Base-by-base conservation (phyloP, 371 early-diverging fungal species). In the Mucor sp. region DNA sequence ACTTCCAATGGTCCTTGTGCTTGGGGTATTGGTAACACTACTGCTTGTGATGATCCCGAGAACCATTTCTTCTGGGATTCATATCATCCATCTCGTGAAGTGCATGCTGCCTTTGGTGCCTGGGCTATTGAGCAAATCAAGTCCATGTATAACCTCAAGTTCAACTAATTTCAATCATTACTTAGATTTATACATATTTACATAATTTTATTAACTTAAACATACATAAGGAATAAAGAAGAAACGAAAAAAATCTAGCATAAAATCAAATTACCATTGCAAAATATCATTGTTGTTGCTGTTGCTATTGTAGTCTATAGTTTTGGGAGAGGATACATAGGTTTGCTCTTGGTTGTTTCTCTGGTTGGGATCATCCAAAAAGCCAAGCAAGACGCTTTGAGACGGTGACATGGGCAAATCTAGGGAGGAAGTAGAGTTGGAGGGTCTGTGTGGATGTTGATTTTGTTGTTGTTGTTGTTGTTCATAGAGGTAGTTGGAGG, bases 1-100 rank as follows among this genome's bases (percentile, higher is more conserved):
- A 74, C 68, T 17, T 55, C 47, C 25, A 71, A 74, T 44, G 71
- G 74, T 37, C 71, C 75, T 64, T 75, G 75, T 28, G 50, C 61
- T 41, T 63, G 66, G 57, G 75, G 72, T 41, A 66, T 72, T 59
- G 75, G 69, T 58, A 72, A 75, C 30, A 64, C 60, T 8, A 41
- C 59, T 32, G 62, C 39, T 9, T 75, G 75, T 50, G 19, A 32
- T 37, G 75, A 75, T 12, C 69, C 65, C 12, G 32, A 33, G 0
- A 62, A 55, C 0, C 72, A 71, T 50, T 69, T 75, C 58, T 75
- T 66, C 37, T 75, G 47, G 37, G 69, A 72, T 19, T 62, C 63
- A 3, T 75, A 66, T 15, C 72, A 72, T 58, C 69, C 72, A 43
- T 48, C 71, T 28, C n/a, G n/a, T 30, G 66, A 69, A 57, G 66